phyloP scores from a whole-genome alignment of 164 flowering plant species.

The Nymphaea colorata region DNA sequence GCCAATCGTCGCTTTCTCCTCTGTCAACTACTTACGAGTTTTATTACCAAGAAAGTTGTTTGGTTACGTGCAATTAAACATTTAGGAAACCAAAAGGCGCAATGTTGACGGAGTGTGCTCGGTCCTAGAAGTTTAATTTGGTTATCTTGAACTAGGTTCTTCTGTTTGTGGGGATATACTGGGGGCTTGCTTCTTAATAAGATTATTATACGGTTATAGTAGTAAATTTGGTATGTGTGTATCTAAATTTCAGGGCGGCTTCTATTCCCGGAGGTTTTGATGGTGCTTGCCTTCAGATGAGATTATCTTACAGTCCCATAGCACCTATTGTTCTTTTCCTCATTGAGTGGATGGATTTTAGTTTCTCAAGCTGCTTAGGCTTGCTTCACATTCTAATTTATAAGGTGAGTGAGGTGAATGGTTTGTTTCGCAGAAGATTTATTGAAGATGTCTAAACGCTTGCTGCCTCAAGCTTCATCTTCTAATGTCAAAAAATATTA shows the following conservation, averaged over 20 bases:
- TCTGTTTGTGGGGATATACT: not conserved
- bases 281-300: slow-evolving; percentile 66
- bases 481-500: not conserved
- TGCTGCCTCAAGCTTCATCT: not conserved
- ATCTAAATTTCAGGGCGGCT: slow-evolving; percentile 51
- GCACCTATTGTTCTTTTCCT: slow-evolving; percentile 63
- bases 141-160: not conserved
- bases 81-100: too few relatives aligned
- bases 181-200: not conserved
- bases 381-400: slow-evolving; percentile 69
- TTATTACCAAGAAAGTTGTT: too few relatives aligned
- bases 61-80: too few relatives aligned
- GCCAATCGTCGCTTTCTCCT: too few relatives aligned
- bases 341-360: slow-evolving; percentile 78
- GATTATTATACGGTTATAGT: not conserved
- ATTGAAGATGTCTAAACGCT: not conserved
- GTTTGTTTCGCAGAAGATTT: not conserved
- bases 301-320: slow-evolving; percentile 60
- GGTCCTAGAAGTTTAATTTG: too few relatives aligned
- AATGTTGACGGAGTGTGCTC: too few relatives aligned
- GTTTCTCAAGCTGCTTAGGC: slow-evolving; percentile 65
- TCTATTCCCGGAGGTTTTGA: slow-evolving; percentile 50
- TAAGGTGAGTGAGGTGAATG: slow-evolving; percentile 33
- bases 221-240: not conserved
- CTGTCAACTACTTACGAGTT: too few relatives aligned